A percentile compares a stretch with the other conserved stretches of the same genome.
Evolutionary conservation across 768 basidiomycete species (phyloP).

Genomic region (Termitomyces sp.): DNA sequence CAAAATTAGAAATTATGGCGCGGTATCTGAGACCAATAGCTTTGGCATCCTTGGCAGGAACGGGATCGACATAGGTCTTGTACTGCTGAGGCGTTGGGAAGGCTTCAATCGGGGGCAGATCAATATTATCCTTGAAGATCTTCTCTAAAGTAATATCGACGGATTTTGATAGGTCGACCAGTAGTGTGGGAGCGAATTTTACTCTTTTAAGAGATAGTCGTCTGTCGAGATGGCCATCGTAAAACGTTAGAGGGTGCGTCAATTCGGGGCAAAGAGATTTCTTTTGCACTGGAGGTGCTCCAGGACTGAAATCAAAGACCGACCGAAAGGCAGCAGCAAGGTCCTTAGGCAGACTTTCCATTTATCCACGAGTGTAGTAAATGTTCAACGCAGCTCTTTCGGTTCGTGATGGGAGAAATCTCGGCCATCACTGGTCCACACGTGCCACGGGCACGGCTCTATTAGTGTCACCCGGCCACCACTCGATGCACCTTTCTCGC

Average conservation of each 20-base stretch:
- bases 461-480: no score
- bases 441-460: not conserved
- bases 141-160: not conserved
- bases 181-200: not conserved
- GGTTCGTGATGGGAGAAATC: not conserved
- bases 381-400: not conserved
- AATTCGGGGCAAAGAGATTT: not conserved
- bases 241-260: constrained; percentile 4
- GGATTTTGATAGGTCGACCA: not conserved
- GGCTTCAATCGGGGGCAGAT: not conserved
- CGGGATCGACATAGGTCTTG: not conserved
- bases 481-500: no score
- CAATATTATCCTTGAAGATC: not conserved
- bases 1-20: not conserved
- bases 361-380: not conserved
- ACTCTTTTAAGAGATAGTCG: constrained; percentile 3
- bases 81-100: not conserved
- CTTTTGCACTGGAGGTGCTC: not conserved
- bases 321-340: not conserved
- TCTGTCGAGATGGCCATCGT: constrained; percentile 11
- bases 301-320: not conserved
- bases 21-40: not conserved
- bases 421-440: not conserved
- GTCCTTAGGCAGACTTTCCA: not conserved
- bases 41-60: not conserved